Percentiles rank a stretch among this genome's conserved stretches.
These are phyloP conservation scores for Tetracladium maxilliforme DNA, from an alignment of 2,329 filamentous ascomycete species.

Conservation along the genomic window DNA sequence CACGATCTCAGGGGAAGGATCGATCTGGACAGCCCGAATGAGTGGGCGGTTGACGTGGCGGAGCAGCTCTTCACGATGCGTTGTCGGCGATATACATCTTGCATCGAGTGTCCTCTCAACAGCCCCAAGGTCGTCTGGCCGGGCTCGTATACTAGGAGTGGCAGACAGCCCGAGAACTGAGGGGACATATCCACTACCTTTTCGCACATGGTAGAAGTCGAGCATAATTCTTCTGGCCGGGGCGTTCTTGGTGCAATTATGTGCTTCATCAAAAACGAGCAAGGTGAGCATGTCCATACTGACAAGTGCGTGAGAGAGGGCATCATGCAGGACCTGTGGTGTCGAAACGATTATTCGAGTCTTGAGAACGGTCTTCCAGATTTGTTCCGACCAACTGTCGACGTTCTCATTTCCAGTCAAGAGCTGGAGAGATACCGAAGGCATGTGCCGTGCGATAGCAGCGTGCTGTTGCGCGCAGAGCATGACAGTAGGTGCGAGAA, in stretches of 20 bases:
- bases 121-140: constrained; percentile 12
- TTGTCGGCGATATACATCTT: constrained; percentile 36
- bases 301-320: constrained; percentile 47
- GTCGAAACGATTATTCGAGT: constrained; percentile 47
- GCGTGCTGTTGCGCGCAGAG: constrained; percentile 52
- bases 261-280: constrained; percentile 53
- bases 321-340: constrained; percentile 42
- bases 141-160: constrained; percentile 14
- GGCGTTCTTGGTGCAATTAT: constrained; percentile 14
- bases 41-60: too few species aligned
- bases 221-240: constrained; percentile 14
- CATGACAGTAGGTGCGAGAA: constrained; percentile 54
- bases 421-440: constrained; percentile 31
- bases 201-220: constrained; percentile 11
- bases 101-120: constrained; percentile 44
- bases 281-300: constrained; percentile 35
- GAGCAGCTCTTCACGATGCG: constrained; percentile 37
- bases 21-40: too few species aligned
- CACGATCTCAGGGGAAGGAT: too few species aligned
- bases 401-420: constrained; percentile 42
- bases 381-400: constrained; percentile 46
- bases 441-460: constrained; percentile 44
- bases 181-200: constrained; percentile 7
- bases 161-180: constrained; percentile 16
- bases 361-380: constrained; percentile 43